Evolutionary conservation across 2,329 filamentous ascomycete species (phyloP), one percentile per base, ranked within the genome.

Genomic region (Waltergamsia citrina): DNA sequence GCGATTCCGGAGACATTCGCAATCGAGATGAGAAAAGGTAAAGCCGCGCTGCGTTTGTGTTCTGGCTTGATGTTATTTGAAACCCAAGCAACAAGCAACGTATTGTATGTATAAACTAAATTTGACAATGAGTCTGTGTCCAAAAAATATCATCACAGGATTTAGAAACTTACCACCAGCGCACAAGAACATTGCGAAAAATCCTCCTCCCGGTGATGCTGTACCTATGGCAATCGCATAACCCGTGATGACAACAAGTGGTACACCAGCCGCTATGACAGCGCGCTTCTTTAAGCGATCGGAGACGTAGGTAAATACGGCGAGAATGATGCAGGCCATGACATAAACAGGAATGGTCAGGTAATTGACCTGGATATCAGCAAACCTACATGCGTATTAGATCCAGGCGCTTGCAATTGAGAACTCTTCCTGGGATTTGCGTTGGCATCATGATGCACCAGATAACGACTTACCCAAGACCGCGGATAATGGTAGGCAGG

Each of bases 271-370:
- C 21, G 54, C 38, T 36, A 56, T 52, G 7, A 48, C 32, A 9
- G 45, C 53, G 6, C 57, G 50, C 27, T 44, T 45, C 19, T 46
- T 43, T 12, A 52, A 28, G 10, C 44, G 49, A 40, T 60, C 57
- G 2, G 57, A 59, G 17, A 43, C 35, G 33, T 38, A 53, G 10
- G 44, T 44, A 5, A 43, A 35, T 17, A 43, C 32, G 6, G 41
- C 42, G 8, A 54, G 45, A 21, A 42, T 38, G 11, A 54, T 42
- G 7, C 45, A 44, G 9, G 44, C 54, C 11, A 53, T 21, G 12
- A 52, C 29, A 29, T 56, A 58, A 1, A 57, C 51, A 3, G 56
- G 56, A 21, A 59, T 56, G 21, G 53, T 57, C 29, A 57, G 38
- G 33, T 56, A 55, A 22, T 56, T 53, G 16, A 43, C 49, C 23